Conservation (phyloP, 768 basidiomycete species). For the Russula virescens region DNA sequence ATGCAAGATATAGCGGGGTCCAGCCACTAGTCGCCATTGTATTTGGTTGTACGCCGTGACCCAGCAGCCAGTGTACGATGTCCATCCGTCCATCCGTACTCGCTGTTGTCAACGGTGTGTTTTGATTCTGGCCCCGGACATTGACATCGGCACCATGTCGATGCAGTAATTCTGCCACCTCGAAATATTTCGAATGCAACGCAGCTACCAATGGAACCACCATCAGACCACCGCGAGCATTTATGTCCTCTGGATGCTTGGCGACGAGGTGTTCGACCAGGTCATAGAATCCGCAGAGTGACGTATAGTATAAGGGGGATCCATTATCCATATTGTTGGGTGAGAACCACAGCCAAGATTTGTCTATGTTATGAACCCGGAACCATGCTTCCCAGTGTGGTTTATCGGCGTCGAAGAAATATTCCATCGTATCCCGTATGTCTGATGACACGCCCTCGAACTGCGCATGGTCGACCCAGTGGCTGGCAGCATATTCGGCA, state of each 20-base stretch:
- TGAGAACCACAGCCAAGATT: neutral
- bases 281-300: neutral
- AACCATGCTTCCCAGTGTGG: slow-evolving; percentile 1
- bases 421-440: neutral
- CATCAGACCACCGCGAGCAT: neutral
- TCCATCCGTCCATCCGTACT: too few relatives aligned
- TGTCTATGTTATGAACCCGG: neutral
- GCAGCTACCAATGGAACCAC: neutral
- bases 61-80: too few relatives aligned
- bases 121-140: too few relatives aligned
- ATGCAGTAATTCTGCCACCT: neutral
- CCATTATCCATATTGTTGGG: too few relatives aligned
- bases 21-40: too few relatives aligned
- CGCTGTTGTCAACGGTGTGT: too few relatives aligned
- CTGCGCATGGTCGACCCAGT: neutral
- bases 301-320: neutral
- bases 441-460: neutral
- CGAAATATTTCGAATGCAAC: neutral
- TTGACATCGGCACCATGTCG: neutral
- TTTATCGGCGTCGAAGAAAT: neutral
- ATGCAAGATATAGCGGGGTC: too few relatives aligned
- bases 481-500: neutral
- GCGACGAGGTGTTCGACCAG: neutral
- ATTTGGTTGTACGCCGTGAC: too few relatives aligned
- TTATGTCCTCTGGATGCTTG: neutral